Conservation (phyloP, 179 eudicot genomes). For the Silene noctiflora region DNA sequence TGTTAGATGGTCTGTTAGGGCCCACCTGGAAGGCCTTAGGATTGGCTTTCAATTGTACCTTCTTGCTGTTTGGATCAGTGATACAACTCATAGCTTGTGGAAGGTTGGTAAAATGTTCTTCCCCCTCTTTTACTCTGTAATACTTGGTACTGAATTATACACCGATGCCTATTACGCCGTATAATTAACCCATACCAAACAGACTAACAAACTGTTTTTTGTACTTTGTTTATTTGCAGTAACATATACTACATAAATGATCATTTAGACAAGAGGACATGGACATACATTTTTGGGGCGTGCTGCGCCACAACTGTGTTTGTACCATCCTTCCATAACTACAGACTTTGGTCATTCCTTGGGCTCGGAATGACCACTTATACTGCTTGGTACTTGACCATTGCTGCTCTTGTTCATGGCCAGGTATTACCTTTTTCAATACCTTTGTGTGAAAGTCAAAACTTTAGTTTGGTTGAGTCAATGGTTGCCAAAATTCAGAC, state of each 20-base stretch:
- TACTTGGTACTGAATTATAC: too few species aligned
- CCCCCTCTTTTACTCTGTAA: neutral
- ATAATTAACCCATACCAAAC: neutral
- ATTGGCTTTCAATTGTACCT: conserved; percentile 83
- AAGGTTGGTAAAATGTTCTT: conserved; percentile 39
- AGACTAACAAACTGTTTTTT: neutral
- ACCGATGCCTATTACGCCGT: neutral
- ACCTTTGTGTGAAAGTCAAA: too few species aligned
- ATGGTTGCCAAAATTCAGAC: neutral
- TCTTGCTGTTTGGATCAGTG: conserved; percentile 86
- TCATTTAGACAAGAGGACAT: conserved; percentile 80
- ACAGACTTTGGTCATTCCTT: conserved; percentile 79
- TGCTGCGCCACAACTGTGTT: conserved; percentile 91
- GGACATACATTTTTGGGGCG: conserved; percentile 93
- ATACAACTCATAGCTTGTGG: conserved; percentile 93
- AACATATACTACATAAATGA: conserved; percentile 88
- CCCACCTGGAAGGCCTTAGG: conserved; percentile 82
- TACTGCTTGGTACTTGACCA: conserved; percentile 88
- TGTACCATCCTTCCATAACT: conserved; percentile 86
- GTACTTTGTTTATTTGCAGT: conserved; percentile 35
- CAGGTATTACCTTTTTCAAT: conserved; percentile 41
- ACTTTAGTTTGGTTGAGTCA: too few species aligned
- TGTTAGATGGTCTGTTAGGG: conserved; percentile 77
- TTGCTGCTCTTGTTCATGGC: conserved; percentile 73
- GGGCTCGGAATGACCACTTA: conserved; percentile 95